Evolutionary conservation across 371 early-diverging fungal species (phyloP).

Genomic region (Mucor plumbeus): DNA sequence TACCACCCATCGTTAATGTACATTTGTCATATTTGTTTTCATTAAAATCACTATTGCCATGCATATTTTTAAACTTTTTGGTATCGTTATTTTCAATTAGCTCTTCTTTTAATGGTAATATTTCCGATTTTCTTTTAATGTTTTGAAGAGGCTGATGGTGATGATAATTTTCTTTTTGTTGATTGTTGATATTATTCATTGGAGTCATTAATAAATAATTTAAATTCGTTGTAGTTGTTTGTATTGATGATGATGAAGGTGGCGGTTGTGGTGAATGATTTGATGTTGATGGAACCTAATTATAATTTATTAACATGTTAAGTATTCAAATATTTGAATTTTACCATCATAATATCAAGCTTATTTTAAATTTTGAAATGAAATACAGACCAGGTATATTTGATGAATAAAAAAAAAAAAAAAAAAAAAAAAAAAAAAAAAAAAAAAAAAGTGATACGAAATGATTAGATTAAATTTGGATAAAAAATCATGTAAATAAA

Average conservation of each 20-base stretch:
- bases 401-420: not conserved
- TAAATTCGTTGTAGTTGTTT: not conserved
- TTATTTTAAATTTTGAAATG: too few relatives aligned
- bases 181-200: not conserved
- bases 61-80: conserved; percentile 9
- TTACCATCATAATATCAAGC: not conserved
- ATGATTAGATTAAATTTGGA: too few relatives aligned
- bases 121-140: not conserved
- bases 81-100: not conserved
- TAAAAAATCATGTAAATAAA: too few relatives aligned
- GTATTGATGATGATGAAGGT: not conserved
- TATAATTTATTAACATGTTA: not conserved
- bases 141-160: not conserved
- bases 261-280: not conserved
- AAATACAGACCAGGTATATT: not conserved
- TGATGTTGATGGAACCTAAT: not conserved
- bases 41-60: conserved; percentile 8
- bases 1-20: not conserved
- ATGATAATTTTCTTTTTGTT: not conserved
- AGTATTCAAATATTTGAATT: not conserved
- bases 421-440: not conserved
- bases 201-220: not conserved
- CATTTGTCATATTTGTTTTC: conserved; percentile 11
- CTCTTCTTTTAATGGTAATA: conserved; percentile 1
- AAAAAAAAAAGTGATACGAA: too few relatives aligned